phyloP scores from a whole-genome alignment of 2,329 filamentous ascomycete genomes.

The Phyllosticta citrichinensis region DNA sequence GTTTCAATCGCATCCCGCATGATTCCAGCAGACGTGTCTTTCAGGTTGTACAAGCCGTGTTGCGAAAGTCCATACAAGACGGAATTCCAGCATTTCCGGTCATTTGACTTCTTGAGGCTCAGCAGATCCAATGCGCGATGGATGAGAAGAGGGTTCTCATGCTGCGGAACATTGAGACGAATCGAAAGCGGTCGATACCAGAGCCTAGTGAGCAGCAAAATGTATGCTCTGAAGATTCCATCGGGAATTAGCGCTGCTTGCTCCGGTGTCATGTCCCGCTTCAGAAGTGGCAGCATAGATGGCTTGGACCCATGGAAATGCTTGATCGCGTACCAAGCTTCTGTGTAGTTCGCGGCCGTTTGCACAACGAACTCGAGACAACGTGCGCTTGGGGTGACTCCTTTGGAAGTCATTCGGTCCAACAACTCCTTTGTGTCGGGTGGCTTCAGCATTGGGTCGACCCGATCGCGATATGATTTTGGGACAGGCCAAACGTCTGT shows the following conservation, averaged over 20 bases:
- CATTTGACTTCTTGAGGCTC: conserved; percentile 10
- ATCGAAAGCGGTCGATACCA: conserved; percentile 25
- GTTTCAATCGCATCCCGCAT: not conserved
- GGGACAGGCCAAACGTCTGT: conserved; percentile 45
- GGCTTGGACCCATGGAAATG: not conserved
- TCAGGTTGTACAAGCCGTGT: not conserved
- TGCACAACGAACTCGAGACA: conserved; percentile 48
- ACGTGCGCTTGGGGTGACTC: conserved; percentile 39
- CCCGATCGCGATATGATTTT: conserved; percentile 53
- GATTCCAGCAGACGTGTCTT: not conserved
- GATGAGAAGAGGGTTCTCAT: not conserved
- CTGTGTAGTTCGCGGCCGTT: conserved; percentile 14
- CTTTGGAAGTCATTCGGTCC: conserved; percentile 43
- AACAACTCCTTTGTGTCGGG: conserved; percentile 52
- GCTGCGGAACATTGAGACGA: not conserved
- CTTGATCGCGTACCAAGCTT: not conserved
- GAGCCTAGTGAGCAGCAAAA: conserved; percentile 40
- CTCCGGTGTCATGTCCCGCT: conserved; percentile 6
- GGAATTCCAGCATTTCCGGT: conserved; percentile 17
- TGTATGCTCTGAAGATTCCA: conserved; percentile 40
- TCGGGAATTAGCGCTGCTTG: conserved; percentile 23
- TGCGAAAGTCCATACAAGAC: conserved; percentile 14
- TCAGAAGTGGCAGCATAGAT: conserved; percentile 1
- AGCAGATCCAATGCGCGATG: conserved; percentile 20
- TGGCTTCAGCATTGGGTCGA: conserved; percentile 51